A percentile compares a stretch with the other conserved stretches of the same genome.
phyloP scores from a whole-genome alignment of 176 grass and related monocot species.

The Cenchrus americanus region DNA sequence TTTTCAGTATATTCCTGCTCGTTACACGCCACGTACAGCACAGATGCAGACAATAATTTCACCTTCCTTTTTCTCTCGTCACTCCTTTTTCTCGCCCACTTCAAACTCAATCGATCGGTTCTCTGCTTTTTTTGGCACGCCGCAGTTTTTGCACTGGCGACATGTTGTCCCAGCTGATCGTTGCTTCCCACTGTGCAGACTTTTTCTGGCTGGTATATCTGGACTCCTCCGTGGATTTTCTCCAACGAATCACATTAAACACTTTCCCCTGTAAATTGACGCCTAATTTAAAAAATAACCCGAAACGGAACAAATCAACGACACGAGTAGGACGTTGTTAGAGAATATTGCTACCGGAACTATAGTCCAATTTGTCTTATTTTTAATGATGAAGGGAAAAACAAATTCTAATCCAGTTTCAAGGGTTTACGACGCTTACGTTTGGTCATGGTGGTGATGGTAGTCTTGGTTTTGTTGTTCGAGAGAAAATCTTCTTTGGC shows the following conservation, averaged over 20 bases:
- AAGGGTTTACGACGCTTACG: too few species aligned
- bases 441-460: too few species aligned
- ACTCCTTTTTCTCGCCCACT: not conserved
- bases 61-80: not conserved
- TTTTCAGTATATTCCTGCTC: constrained; percentile 36
- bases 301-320: not conserved
- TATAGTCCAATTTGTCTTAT: not conserved
- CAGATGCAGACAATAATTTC: constrained; percentile 3
- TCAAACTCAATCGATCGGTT: not conserved
- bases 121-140: not conserved
- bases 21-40: constrained; percentile 3
- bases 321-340: not conserved
- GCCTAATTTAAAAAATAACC: not conserved
- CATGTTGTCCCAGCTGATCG: not conserved
- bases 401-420: not conserved
- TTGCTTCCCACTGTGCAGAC: not conserved
- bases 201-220: not conserved
- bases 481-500: too few species aligned
- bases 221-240: not conserved
- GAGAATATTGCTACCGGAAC: not conserved
- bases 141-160: not conserved
- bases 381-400: not conserved
- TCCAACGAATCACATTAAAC: too few species aligned
- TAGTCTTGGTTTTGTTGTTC: too few species aligned
- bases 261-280: not conserved